Percentiles rank a stretch among this genome's conserved stretches.
phyloP scores from a whole-genome alignment of 495 filamentous ascomycete genomes.

The Neurospora intermedia region DNA sequence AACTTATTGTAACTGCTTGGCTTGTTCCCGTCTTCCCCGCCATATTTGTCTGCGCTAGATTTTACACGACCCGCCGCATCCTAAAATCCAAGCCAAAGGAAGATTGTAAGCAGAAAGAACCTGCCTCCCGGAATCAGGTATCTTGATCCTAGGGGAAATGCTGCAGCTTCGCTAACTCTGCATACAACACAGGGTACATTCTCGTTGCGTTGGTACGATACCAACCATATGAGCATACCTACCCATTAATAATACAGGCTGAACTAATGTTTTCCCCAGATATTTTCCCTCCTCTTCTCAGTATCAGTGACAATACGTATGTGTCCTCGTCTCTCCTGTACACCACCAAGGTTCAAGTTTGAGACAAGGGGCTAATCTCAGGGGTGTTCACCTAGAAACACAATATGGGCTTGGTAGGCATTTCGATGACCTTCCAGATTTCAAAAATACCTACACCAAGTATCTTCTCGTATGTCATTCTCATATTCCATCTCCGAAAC shows the following conservation, averaged over 20 bases:
- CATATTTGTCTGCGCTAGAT: slow-evolving; percentile 12
- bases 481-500: not conserved
- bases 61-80: slow-evolving; percentile 14
- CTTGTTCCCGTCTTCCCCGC: slow-evolving; percentile 11
- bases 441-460: not conserved
- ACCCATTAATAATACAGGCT: not conserved
- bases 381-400: not conserved
- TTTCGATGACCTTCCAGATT: not conserved
- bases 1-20: slow-evolving; percentile 6
- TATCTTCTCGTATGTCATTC: slow-evolving; percentile 3
- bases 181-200: slow-evolving; percentile 2
- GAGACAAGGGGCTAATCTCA: not conserved
- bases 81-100: slow-evolving; percentile 9
- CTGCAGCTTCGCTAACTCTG: not conserved
- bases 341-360: not conserved
- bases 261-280: not conserved
- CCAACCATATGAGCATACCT: no score
- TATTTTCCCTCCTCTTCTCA: slow-evolving; percentile 3
- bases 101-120: slow-evolving; percentile 11
- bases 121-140: not conserved
- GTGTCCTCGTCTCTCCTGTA: not conserved
- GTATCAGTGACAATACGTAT: slow-evolving; percentile 1
- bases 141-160: not conserved
- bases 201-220: slow-evolving; percentile 1
- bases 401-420: slow-evolving; percentile 8